Evolutionary conservation across 1,139 yeast genomes (phyloP), one percentile per base, ranked within the genome.

Genomic region (Yamadazyma sp.): DNA sequence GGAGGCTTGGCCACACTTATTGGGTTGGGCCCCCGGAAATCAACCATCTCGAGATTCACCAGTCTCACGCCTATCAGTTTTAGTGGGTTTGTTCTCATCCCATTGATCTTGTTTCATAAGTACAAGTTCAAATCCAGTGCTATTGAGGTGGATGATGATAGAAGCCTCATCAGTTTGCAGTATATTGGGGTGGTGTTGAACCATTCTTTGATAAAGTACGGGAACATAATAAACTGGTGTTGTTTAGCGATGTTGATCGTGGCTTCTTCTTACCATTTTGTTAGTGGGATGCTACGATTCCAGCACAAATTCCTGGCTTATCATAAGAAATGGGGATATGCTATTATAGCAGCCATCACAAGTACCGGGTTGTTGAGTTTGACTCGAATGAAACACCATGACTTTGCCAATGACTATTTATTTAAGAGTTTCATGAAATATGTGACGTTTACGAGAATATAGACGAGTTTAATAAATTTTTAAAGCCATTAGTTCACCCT

Each of bases 131-230:
- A 89, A 34, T 40, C 67, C 11, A 63, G 66, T 0, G 90, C 94
- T 0, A 39, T 63, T 17, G 16, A 50, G 2, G 64, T 76, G 1
- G 85, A 82, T 42, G 92, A 88, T 1, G 94, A 84, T 54, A 74
- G 83, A 7, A 71, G 84, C 0, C 62, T 78, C 41, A 59, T 86
- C 21, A 70, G 67, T 26, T 59, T 86, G 34, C 74, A 75, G 15
- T 85, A 70, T 51, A 65, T 84, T 10, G 52, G 78, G 2, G 74
- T 71, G 52, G 63, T 72, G 9, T 55, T 77, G 27, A 50, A 56
- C 37, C 47, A 51, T 12, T 53, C 62, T 4, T 28, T 45, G 26
- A 42, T 45, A 5, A 39, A 34, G 20, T 46, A 48, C 31, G 61
- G 61, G 7, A 56, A 53, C 9, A 21, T 25, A 2, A 20, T 57